Base-by-base conservation (phyloP, 78 protist genomes). In the Pirum gemmata region DNA sequence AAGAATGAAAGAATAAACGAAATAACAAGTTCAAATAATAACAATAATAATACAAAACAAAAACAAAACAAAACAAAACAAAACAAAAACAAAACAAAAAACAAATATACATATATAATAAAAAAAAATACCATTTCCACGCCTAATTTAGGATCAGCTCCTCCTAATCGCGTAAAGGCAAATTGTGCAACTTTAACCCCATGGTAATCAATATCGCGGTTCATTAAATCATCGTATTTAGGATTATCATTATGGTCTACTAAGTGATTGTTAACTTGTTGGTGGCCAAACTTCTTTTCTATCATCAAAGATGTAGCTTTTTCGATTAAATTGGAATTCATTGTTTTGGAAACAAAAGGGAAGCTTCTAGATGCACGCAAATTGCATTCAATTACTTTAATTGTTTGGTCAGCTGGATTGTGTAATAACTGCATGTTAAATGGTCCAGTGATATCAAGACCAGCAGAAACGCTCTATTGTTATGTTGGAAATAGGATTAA, bases 371-470 rank as follows among this genome's bases (percentile, higher is more conserved):
- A 94, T 41, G 97, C 95, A 67, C 98, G 94, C 40, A 96, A 92
- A 91, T 97, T 97, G 83, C 96, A 93, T 85, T 97, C 99, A 78
- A 96, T 96, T 39, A 96, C 98, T 91, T 95, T 93, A 74, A 93
- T 76, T 40, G 87, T 82, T 38, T 89, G 84, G 85, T 80, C 85
- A 8, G 29, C 74, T 37, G 38, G 79, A n/a, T 51, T 13, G 67
- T n/a, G n/a, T n/a, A n/a, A n/a, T n/a, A n/a, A n/a, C 91, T 97
- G 99, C 78, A 94, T 92, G 93, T 97, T 97, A 95, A 97, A 94
- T 40, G 99, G 99, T 38, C 99, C 99, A 41, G 90, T 41, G 78
- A 97, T 92, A 38, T 89, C 29, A 78, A 97, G 95, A 51, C 93
- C 95, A 25, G 41, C 83, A 35, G 96, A 94, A 67, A 95, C 72